Conservation (phyloP, 371 early-diverging fungal species). For the Apophysomyces sp. region DNA sequence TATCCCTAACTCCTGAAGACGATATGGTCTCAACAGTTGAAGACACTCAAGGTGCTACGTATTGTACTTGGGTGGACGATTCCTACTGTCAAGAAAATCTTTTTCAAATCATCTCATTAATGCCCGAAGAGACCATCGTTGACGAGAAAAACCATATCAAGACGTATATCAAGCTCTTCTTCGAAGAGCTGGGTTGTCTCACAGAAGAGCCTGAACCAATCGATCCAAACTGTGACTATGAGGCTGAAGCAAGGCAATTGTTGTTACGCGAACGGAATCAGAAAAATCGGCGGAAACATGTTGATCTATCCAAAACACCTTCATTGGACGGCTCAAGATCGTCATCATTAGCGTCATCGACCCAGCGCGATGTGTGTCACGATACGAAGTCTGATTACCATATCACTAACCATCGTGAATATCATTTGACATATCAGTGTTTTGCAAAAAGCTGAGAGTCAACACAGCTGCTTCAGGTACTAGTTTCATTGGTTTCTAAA, state of each 20-base stretch:
- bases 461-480: neutral
- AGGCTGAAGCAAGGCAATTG: conserved; percentile 23
- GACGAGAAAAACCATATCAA: conserved; percentile 28
- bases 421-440: neutral
- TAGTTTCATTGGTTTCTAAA: neutral
- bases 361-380: neutral
- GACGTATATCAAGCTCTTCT: conserved; percentile 16
- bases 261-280: conserved; percentile 23
- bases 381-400: neutral
- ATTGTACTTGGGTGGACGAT: conserved; percentile 24
- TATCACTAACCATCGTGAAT: neutral
- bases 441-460: neutral
- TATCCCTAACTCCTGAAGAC: neutral
- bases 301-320: conserved; percentile 23
- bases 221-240: conserved; percentile 34
- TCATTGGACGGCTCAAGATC: conserved; percentile 26
- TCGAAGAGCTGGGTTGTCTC: conserved; percentile 33
- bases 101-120: conserved; percentile 22
- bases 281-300: conserved; percentile 19
- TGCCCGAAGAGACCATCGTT: conserved; percentile 23
- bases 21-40: neutral
- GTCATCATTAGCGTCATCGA: conserved; percentile 14
- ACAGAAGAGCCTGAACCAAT: conserved; percentile 38
- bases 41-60: neutral
- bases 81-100: conserved; percentile 34